A percentile compares a stretch with the other conserved stretches of the same genome.
phyloP scores from a whole-genome alignment of 345 rosid species.

The Acer negundo region DNA sequence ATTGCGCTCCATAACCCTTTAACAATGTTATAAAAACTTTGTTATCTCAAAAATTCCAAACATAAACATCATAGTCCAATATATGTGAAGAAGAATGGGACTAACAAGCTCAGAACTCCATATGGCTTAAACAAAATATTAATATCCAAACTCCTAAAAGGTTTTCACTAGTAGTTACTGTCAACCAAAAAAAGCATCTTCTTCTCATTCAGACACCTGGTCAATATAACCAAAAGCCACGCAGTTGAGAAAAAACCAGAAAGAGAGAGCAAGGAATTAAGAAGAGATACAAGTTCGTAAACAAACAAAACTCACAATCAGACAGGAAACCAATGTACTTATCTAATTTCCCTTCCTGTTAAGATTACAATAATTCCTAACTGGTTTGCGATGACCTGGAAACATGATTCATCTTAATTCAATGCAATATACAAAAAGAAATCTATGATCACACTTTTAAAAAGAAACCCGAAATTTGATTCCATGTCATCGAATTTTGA shows the following conservation, averaged over 20 bases:
- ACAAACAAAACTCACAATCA: background rate
- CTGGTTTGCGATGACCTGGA: background rate
- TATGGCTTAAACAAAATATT: background rate
- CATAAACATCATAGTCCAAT: background rate
- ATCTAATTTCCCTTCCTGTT: constrained; percentile 4
- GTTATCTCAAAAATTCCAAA: background rate
- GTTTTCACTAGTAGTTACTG: background rate
- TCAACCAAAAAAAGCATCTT: background rate
- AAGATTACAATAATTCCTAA: background rate
- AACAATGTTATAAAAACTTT: constrained; percentile 20
- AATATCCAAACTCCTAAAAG: background rate
- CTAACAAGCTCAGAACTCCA: background rate
- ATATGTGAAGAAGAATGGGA: background rate
- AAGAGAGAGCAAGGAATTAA: background rate
- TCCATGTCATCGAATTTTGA: too few species aligned
- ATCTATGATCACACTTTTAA: background rate
- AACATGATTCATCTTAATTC: background rate
- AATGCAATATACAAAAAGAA: background rate
- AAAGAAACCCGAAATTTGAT: background rate
- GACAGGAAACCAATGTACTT: background rate
- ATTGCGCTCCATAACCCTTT: constrained; percentile 95
- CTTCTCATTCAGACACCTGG: background rate
- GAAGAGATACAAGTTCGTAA: background rate
- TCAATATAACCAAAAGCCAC: background rate
- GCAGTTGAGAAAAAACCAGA: background rate